Conservation (phyloP, 1,284 basidiomycete species). For the Ustilago cynodontis region DNA sequence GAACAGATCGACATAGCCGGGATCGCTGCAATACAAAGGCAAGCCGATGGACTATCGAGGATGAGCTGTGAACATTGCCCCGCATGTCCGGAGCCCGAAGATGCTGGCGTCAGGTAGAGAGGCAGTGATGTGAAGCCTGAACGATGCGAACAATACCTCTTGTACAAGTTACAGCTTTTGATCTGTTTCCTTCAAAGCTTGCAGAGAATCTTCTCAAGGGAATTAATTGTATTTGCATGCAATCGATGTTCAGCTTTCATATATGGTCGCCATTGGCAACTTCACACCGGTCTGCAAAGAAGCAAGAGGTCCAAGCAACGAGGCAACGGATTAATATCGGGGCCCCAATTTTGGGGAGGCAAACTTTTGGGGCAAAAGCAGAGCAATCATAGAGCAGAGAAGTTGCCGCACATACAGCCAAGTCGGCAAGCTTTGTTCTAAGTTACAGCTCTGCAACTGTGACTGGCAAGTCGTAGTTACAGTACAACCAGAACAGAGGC, state of each 20-base stretch:
- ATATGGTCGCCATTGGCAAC: too few species aligned
- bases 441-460: too few species aligned
- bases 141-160: background rate
- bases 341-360: constrained; percentile 16
- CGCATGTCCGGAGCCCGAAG: background rate
- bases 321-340: background rate
- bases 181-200: background rate
- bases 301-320: background rate
- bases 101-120: background rate
- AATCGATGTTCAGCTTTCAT: too few species aligned
- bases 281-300: too few species aligned
- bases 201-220: background rate
- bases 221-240: too few species aligned
- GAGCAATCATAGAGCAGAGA: background rate
- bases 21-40: too few species aligned
- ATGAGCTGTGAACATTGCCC: background rate
- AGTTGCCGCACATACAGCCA: background rate
- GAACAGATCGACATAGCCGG: background rate
- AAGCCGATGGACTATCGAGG: too few species aligned
- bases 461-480: too few species aligned
- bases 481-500: background rate
- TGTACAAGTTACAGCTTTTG: too few species aligned
- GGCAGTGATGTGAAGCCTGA: background rate
- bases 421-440: too few species aligned
- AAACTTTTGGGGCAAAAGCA: constrained; percentile 10